Conservation (phyloP, 192 early-diverging fungal species). For the Backusella liffmaniae region DNA sequence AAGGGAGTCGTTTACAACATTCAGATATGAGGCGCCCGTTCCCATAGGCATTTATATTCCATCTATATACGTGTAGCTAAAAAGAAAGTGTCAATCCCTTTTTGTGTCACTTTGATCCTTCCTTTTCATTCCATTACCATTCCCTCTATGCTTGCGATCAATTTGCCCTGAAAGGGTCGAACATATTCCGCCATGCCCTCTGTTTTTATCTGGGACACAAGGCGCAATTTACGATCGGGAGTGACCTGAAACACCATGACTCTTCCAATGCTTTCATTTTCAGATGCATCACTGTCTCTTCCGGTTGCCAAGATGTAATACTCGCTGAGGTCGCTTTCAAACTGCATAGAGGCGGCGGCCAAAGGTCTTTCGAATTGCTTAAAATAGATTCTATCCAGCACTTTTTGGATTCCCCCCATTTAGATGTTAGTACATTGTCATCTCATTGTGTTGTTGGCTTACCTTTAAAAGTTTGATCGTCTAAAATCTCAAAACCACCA, state of each 20-base stretch:
- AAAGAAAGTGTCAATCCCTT: neutral
- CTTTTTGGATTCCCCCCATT: conserved; percentile 7
- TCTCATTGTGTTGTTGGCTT: conserved; percentile 3
- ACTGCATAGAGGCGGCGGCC: conserved; percentile 43
- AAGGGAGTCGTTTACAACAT: conserved; percentile 49
- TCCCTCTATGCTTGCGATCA: conserved; percentile 67
- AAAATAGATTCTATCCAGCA: conserved; percentile 46
- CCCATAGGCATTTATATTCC: conserved; percentile 15
- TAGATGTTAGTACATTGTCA: too few relatives aligned
- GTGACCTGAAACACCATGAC: conserved; percentile 65
- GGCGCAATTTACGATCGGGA: conserved; percentile 40
- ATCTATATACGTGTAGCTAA: conserved; percentile 25
- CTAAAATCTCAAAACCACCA: conserved; percentile 53
- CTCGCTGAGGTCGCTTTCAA: conserved; percentile 41
- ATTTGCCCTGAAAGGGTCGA: conserved; percentile 57
- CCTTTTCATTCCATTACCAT: conserved; percentile 34
- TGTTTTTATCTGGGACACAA: conserved; percentile 48
- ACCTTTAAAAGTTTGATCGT: conserved; percentile 77
- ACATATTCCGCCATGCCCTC: conserved; percentile 69
- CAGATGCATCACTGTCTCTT: conserved; percentile 56
- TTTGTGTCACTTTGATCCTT: neutral
- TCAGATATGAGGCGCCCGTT: neutral
- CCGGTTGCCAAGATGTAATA: conserved; percentile 75
- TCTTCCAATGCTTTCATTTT: conserved; percentile 70
- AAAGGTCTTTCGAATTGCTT: conserved; percentile 37